Percentiles rank a stretch among this genome's conserved stretches.
Conservation (phyloP, 768 basidiomycete species). For the Jaapia argillacea region DNA sequence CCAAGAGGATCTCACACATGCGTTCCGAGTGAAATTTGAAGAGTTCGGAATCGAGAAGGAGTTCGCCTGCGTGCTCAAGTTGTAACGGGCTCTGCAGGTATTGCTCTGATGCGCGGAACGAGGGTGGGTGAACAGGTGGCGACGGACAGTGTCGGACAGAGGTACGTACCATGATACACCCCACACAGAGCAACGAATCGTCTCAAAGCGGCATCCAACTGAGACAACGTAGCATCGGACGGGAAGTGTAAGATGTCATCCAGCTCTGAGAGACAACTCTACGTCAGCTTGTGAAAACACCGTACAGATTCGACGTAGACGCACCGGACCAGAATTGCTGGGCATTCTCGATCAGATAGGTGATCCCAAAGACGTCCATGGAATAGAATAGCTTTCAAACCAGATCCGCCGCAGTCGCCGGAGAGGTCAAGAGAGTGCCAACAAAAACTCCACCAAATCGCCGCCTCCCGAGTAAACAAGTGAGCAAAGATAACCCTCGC, state of each 20-base stretch:
- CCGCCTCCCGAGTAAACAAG: too few relatives aligned
- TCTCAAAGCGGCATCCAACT: conserved; percentile 70
- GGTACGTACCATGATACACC: conserved; percentile 70
- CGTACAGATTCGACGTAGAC: conserved; percentile 17
- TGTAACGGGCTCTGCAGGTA: conserved; percentile 80
- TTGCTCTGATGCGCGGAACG: conserved; percentile 41
- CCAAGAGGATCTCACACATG: conserved; percentile 73
- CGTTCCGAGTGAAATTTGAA: conserved; percentile 88
- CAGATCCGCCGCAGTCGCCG: too few relatives aligned
- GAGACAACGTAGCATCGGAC: conserved; percentile 52
- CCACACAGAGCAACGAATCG: conserved; percentile 74
- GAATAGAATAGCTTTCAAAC: too few relatives aligned
- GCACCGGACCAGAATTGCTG: conserved; percentile 89
- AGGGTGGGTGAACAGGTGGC: background rate
- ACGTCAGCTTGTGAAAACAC: conserved; percentile 2
- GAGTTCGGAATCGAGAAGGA: conserved; percentile 76
- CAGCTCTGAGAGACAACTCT: conserved; percentile 46
- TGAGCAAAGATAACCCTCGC: too few relatives aligned
- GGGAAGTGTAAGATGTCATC: conserved; percentile 73
- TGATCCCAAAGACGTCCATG: conserved; percentile 60
- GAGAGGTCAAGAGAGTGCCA: too few relatives aligned
- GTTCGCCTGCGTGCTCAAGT: conserved; percentile 71
- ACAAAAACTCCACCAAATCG: too few relatives aligned
- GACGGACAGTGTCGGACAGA: conserved; percentile 1
- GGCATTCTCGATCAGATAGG: conserved; percentile 73